Evolutionary conservation across 1,284 basidiomycete species (phyloP), one percentile per base, ranked within the genome.

Genomic region (Boletus mariae): DNA sequence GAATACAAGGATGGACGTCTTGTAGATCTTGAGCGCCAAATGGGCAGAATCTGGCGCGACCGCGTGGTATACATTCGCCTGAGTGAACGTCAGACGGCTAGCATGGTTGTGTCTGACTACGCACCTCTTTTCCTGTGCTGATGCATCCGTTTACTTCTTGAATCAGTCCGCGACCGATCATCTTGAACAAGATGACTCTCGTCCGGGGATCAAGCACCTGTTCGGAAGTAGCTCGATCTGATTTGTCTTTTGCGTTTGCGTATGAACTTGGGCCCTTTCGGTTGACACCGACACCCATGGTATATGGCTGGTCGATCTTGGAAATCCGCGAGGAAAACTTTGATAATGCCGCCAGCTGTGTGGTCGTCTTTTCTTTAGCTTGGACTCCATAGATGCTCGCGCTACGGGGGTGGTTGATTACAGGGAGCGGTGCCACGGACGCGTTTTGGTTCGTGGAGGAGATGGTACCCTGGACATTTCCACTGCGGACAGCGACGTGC

Each of bases 1-100:
- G 79, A 99, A 99, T 9, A 95, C 81, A 8, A 99, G 83, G 59
- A 99, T 99, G 28, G 93, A 96, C 0, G 97, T 99, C 70, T 99
- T 97, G 78, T 96, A 99, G 61, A 99, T 96, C 73, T 99, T 99
- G 58, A 99, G 79, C 0, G 96, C 94, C 32, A 95, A 74, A 68
- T 88, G 90, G 15, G 72, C 71, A 15, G 73, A 71, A 10, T 80
- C 78, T 0, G 85, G 82, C 0, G 87, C 83, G 41, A 87, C 68
- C 0, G 92, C 92, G 67, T 94, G 92, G 66, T 97, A 97, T 8
- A 97, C 94, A 61, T 96, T 97, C 2, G 94, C 94, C 92, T 94
- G 49, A 11, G 26, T 6, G 41, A 48, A 49, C 32, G 43, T 57
- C 32, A 55, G 58, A 47, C 44, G 43, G 49, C 20, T 17, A 32